Conservation (phyloP, 768 basidiomycete genomes). For the Artomyces pyxidatus region DNA sequence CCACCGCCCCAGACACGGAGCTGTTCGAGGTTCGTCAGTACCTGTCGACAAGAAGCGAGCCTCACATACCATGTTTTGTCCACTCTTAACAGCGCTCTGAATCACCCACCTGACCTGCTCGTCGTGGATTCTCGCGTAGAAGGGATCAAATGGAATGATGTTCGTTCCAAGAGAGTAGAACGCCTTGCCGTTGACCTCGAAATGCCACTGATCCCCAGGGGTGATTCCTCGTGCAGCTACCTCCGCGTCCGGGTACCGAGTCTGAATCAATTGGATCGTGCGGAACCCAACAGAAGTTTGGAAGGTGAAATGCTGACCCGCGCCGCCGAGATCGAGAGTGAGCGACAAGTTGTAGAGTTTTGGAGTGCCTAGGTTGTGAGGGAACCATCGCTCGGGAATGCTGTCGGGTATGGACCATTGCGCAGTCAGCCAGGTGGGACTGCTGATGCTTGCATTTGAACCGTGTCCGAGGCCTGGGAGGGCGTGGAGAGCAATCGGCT, state of each 20-base stretch:
- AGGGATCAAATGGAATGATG: conserved; percentile 54
- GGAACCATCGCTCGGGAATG: conserved; percentile 45
- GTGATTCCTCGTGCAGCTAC: conserved; percentile 40
- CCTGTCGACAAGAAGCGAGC: background rate
- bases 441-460: conserved; percentile 4
- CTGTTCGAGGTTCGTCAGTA: conserved; percentile 20
- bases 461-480: conserved; percentile 17
- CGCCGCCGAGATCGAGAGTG: conserved; percentile 25
- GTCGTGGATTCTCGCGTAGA: conserved; percentile 43
- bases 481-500: conserved; percentile 22
- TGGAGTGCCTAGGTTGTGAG: conserved; percentile 46
- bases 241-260: conserved; percentile 37
- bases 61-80: conserved; percentile 49
- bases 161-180: conserved; percentile 51
- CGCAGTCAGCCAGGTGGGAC: conserved; percentile 34
- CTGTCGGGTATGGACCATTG: conserved; percentile 38
- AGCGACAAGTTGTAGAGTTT: conserved; percentile 45
- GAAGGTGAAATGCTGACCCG: conserved; percentile 21
- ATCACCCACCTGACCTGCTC: conserved; percentile 47
- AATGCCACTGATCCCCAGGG: conserved; percentile 55
- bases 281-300: conserved; percentile 47
- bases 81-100: conserved; percentile 44
- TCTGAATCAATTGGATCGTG: conserved; percentile 46
- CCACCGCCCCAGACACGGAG: conserved; percentile 57
- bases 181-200: conserved; percentile 47